These are phyloP conservation scores for Fusarium staphyleae DNA, from an alignment of 2,329 filamentous ascomycete genomes.

Conservation along the genomic window DNA sequence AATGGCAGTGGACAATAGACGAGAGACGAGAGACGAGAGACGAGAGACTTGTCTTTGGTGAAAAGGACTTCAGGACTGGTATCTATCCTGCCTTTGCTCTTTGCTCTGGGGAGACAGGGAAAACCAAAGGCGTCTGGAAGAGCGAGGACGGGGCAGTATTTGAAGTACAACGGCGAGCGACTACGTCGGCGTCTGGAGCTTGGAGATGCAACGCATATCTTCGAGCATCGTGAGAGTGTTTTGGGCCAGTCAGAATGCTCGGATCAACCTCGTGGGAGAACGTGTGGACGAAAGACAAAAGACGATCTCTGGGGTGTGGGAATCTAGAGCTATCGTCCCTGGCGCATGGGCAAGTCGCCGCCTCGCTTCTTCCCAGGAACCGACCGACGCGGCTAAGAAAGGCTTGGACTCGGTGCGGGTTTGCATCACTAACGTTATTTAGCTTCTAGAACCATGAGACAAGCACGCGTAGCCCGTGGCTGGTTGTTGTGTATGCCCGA, in stretches of 20 bases:
- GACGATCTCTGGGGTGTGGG: constrained; percentile 30
- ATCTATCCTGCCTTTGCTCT: constrained; percentile 10
- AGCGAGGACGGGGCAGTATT: constrained; percentile 39
- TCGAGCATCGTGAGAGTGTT: constrained; percentile 23
- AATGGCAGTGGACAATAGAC: constrained; percentile 11
- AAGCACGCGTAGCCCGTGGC: no score
- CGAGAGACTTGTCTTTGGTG: background rate
- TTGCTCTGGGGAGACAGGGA: constrained; percentile 13
- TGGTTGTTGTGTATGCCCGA: constrained; percentile 10
- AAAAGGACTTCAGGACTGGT: constrained; percentile 17
- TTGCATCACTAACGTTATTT: background rate
- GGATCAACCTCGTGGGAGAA: constrained; percentile 40
- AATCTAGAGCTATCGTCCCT: constrained; percentile 15
- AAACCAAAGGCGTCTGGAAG: background rate
- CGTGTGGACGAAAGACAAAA: constrained; percentile 38
- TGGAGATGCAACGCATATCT: constrained; percentile 24
- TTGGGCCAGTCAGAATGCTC: constrained; percentile 35
- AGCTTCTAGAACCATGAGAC: constrained; percentile 20
- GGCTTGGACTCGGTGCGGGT: constrained; percentile 2
- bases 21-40: constrained; percentile 12
- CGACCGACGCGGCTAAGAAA: background rate
- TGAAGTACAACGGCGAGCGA: constrained; percentile 30
- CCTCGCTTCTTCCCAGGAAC: constrained; percentile 27
- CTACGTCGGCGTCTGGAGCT: constrained; percentile 20
- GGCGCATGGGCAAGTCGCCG: constrained; percentile 21